Base-by-base conservation (phyloP, 2,329 filamentous ascomycete genomes). In the Colletotrichum horii region DNA sequence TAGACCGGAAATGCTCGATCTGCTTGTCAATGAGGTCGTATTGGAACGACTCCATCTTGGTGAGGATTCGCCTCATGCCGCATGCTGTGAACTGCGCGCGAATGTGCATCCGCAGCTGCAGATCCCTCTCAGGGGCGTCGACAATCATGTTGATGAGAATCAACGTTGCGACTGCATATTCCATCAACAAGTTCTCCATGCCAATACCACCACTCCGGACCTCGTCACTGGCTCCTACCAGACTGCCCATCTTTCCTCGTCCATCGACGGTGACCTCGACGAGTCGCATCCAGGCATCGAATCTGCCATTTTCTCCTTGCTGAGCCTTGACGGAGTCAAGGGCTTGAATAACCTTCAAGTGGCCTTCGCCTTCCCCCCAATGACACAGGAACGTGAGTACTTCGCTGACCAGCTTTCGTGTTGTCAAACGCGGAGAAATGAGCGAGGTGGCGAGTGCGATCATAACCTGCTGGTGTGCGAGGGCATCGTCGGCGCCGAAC, bases 21-120 rank as follows among this genome's bases (percentile, higher is more conserved):
- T 99, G 97, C 89, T 98, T 98, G 89, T 98, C 96, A 79, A 99
- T 97, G 80, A 97, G 92, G 80, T 99, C 97, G 87, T 98, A 99
- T 84, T 98, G 96, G 88, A 99, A 98, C 58, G 92, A 94, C 85
- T 98, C 96, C 97, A 98, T 98, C 90, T 98, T 99, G 79, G 90
- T 94, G 85, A 98, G 88, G 80, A 98, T 94, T 74, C 97, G 93
- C 88, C 96, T 97, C 89, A 98, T 95, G 73, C 97, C 97, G 84
- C 96, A 98, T 83, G 94, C 96, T 81, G 94, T 98, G 83, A 99
- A 98, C 84, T 98, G 97, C 28, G 97, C 96, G 78, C 97, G 92
- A 81, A 98, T 96, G 85, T 98, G 97, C 83, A 97, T 95, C 82
- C 97, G 93, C 78, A 98, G 88, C 85, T 98, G 95, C 78, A 99